phyloP scores from a whole-genome alignment of 306 rosid genomes.

The Malus sylvestris region DNA sequence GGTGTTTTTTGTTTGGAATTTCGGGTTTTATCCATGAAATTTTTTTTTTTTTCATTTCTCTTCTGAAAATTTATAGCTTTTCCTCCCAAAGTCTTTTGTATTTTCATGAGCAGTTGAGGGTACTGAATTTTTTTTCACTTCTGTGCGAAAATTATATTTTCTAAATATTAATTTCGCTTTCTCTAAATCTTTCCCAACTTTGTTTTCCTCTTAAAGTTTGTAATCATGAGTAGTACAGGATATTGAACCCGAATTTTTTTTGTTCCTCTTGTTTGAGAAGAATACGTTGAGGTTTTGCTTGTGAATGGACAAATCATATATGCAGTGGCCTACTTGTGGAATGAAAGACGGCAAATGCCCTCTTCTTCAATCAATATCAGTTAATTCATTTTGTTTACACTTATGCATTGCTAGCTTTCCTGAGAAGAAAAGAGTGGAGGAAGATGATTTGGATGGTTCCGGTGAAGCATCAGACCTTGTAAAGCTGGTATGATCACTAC shows the following conservation, averaged over 20 bases:
- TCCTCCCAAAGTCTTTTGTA: neutral
- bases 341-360: conserved; percentile 6
- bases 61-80: neutral
- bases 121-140: neutral
- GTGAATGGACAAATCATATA: conserved; percentile 1
- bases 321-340: conserved; percentile 3
- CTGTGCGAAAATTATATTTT: neutral
- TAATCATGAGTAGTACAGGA: neutral
- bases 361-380: conserved; percentile 3
- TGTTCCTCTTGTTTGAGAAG: neutral
- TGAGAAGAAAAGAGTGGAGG: conserved; percentile 49
- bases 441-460: conserved; percentile 34
- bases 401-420: conserved; percentile 56
- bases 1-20: no score
- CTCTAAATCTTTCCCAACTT: neutral
- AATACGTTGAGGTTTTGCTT: neutral
- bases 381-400: conserved; percentile 19
- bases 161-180: neutral
- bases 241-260: neutral
- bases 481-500: conserved; percentile 55
- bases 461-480: conserved; percentile 38
- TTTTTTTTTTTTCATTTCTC: neutral
- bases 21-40: neutral
- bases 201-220: neutral
- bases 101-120: neutral